Base-by-base conservation (phyloP, 2,329 filamentous ascomycete genomes). In the Penicillium sp. region DNA sequence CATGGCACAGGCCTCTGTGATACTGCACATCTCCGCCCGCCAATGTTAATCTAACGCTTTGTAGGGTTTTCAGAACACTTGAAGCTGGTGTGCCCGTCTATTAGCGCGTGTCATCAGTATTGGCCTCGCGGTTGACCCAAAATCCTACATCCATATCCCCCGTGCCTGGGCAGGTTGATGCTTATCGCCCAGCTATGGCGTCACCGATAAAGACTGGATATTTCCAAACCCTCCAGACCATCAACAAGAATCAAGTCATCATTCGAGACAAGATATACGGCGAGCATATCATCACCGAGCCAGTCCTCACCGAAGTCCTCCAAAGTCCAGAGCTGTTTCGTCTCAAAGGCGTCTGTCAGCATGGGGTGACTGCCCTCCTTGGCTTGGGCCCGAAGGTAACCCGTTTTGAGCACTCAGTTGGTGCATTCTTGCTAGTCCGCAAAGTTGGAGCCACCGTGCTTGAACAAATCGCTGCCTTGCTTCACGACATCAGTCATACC, bases 401-500 rank as follows among this genome's bases (percentile, higher is more conserved):
- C 11, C 73, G 75, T 19, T 67, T 76, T 33, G 74, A 77, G 57
- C 75, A 77, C 60, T 76, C 73, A 8, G 70, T 77, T 46, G 75
- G 75, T 43, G 74, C 75, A 26, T 70, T 75, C 13, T 60, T 77
- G 9, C 66, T 76, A 11, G 74, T 76, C 26, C 74, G 74, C 47
- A 67, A 60, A 41, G 73, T 73, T 1, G 71, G 73, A 14, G 73
- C 61, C 22, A 65, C 53, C 29, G 21, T 77, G 2, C 72, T 70
- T 22, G 75, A 77, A 58, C 75, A 77, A 56, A 65, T 75, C 31
- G 70, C 74, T 14, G 75, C 70, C 3, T 68, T 77, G 16, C 69
- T 77, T 7, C 74, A 77, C 53, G 74, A 77, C 50, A 67, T 77
- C 57, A 70, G 68, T 56, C 74, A 77, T 58, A 77, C 75, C 19